Evolutionary conservation across 768 basidiomycete species (phyloP).

Genomic region (Suillus hirtellus): DNA sequence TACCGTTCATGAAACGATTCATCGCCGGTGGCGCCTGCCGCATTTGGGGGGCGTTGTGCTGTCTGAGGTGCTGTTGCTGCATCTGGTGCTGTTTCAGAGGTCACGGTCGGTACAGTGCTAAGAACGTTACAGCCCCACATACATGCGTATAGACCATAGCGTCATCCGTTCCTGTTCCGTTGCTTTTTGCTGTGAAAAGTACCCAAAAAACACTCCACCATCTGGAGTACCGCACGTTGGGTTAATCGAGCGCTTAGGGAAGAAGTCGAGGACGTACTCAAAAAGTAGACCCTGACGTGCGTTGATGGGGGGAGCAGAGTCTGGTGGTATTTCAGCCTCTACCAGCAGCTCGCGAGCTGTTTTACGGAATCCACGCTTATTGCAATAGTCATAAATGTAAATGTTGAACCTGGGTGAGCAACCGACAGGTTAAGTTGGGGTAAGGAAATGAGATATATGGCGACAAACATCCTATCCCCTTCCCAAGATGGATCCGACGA

Average conservation of each 20-base stretch:
- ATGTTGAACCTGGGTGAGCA: conserved; percentile 72
- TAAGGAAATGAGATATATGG: conserved; percentile 12
- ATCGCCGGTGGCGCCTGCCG: conserved; percentile 32
- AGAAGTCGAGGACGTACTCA: conserved; percentile 51
- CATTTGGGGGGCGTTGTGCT: conserved; percentile 27
- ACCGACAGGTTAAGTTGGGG: conserved; percentile 13
- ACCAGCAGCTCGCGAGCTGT: conserved; percentile 65
- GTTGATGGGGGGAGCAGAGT: conserved; percentile 75
- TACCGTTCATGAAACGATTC: conserved; percentile 36
- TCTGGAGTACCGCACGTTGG: conserved; percentile 36
- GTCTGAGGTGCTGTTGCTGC: conserved; percentile 34
- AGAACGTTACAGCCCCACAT: conserved; percentile 24
- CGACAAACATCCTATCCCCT: conserved; percentile 77
- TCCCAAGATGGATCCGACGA: conserved; percentile 63
- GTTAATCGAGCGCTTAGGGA: conserved; percentile 3
- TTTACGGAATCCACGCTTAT: conserved; percentile 74
- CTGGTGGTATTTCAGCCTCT: conserved; percentile 66
- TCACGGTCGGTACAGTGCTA: conserved; percentile 13
- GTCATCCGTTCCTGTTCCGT: conserved; percentile 63
- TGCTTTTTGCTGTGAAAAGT: conserved; percentile 78
- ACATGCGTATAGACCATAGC: conserved; percentile 74
- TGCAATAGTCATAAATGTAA: conserved; percentile 85
- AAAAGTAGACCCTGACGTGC: conserved; percentile 82
- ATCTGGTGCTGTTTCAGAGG: conserved; percentile 36
- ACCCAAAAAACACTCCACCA: conserved; percentile 95